Base-by-base conservation (phyloP, 306 rosid species). In the Biancaea sappan region DNA sequence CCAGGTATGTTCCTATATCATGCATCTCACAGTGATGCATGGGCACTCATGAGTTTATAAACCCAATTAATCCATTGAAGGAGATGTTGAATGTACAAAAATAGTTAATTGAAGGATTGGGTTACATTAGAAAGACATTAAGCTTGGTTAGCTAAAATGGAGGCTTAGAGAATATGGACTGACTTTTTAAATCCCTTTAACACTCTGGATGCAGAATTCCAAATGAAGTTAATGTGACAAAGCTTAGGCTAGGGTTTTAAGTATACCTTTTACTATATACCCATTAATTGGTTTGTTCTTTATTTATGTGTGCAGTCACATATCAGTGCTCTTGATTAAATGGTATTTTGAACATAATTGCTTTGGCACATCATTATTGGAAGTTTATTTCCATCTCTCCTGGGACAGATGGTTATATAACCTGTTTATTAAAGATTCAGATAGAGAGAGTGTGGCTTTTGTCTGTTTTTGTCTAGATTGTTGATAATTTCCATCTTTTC, bases 1-100 rank as follows among this genome's bases (percentile, higher is more conserved):
- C 74, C 56, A 84, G 93, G 99, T 95, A 59, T 80, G 65, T 73
- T 82, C 56, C 40, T 14, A 31, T 72, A 40, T 66, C 46, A 31
- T 18, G 14, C 52, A 50, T 43, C 41, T 79, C 65, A 25, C 24
- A 10, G 29, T 44, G 35, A 69, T 32, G 50, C 57, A 54, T 64
- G 25, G 40, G 18, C 11, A 15, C 50, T 48, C 19, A 2, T 58
- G 38, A 64, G 43, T 61, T 67, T 77, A 54, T 16, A 56, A 71
- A 64, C 48, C 37, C 58, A 12, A 2, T 74, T 52, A 26, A 29
- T 50, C 56, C 26, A 26, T 21, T 62, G 47, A 52, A 11, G 41
- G 59, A 52, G 64, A 61, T 62, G 57, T 50, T 46, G 52, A 53
- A 40, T 60, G 61, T 37, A 12, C 24, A 58, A 26, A 54, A n/a